A percentile compares a stretch with the other conserved stretches of the same genome.
phyloP scores from a whole-genome alignment of 345 rosid genomes.

The Limnanthes douglasii region DNA sequence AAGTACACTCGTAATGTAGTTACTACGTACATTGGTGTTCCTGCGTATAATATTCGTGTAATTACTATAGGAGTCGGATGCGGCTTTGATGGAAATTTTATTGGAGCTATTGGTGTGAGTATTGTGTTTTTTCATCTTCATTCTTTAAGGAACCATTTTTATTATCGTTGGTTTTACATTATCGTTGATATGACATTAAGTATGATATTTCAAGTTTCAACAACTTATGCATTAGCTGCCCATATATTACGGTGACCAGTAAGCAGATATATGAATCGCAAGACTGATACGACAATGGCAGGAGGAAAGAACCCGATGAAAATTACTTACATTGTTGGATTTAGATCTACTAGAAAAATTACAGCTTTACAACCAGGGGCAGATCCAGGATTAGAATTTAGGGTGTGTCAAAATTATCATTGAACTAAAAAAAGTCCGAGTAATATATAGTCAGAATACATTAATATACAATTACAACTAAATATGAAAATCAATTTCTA shows the following conservation, averaged over 20 bases:
- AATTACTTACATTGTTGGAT: slow-evolving; percentile 69
- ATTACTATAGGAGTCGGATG: slow-evolving; percentile 84
- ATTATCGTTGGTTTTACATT: no score
- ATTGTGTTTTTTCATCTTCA: neutral
- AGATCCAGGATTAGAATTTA: no score
- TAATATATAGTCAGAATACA: no score
- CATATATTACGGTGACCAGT: slow-evolving; percentile 51
- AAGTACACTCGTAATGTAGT: slow-evolving; percentile 32
- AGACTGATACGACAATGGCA: slow-evolving; percentile 75
- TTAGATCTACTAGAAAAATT: slow-evolving; percentile 66
- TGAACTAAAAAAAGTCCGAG: no score
- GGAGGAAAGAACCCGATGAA: slow-evolving; percentile 98
- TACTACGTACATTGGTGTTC: slow-evolving; percentile 67
- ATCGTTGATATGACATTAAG: no score
- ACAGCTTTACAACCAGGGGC: slow-evolving; percentile 67
- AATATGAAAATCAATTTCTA: no score
- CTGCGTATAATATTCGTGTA: slow-evolving; percentile 68
- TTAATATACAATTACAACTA: no score
- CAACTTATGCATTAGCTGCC: slow-evolving; percentile 84
- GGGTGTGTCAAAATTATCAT: no score
- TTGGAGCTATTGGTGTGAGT: slow-evolving; percentile 57
- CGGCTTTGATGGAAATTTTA: slow-evolving; percentile 82
- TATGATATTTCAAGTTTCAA: slow-evolving; percentile 39
- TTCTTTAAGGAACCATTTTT: neutral
- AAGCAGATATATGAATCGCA: slow-evolving; percentile 50